Evolutionary conservation across 257 asterid genomes (phyloP).

Genomic region (Hygrophila difformis): DNA sequence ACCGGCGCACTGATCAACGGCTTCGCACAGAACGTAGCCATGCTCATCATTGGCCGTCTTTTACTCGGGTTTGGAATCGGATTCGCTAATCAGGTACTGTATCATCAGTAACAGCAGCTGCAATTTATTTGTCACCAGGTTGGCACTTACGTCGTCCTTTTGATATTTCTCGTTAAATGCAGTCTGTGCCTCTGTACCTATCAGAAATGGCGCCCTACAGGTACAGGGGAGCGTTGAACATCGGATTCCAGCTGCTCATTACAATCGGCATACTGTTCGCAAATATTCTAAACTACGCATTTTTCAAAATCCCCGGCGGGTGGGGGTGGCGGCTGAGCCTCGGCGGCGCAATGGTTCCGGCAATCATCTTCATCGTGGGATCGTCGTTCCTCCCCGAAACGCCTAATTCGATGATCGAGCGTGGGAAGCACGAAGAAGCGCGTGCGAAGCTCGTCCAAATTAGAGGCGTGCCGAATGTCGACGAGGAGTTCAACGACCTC

Average conservation of each 20-base stretch:
- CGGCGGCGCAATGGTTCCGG: constrained; percentile 88
- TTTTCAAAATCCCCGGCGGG: constrained; percentile 25
- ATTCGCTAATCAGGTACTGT: constrained; percentile 89
- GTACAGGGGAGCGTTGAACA: constrained; percentile 44
- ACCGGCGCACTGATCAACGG: constrained; percentile 26
- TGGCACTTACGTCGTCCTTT: no score
- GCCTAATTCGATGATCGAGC: constrained; percentile 77
- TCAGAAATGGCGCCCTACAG: constrained; percentile 58
- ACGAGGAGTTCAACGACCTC: constrained; percentile 63
- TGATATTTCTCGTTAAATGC: no score
- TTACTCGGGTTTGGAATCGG: constrained; percentile 84
- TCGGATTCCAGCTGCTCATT: constrained; percentile 38
- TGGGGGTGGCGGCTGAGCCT: constrained; percentile 81
- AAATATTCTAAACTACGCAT: constrained; percentile 34
- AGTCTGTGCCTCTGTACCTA: constrained; percentile 48
- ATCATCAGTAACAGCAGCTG: no score
- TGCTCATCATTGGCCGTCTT: constrained; percentile 75
- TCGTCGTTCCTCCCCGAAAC: constrained; percentile 77
- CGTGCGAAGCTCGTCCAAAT: constrained; percentile 34
- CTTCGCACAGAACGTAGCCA: constrained; percentile 49
- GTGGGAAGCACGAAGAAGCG: constrained; percentile 48
- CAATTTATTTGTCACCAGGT: no score
- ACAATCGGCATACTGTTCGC: constrained; percentile 40
- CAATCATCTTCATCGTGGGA: constrained; percentile 55
- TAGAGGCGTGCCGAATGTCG: constrained; percentile 46